These are phyloP conservation scores for Talaromyces sp. DNA, from an alignment of 2,329 filamentous ascomycete genomes.

Conservation along the genomic window DNA sequence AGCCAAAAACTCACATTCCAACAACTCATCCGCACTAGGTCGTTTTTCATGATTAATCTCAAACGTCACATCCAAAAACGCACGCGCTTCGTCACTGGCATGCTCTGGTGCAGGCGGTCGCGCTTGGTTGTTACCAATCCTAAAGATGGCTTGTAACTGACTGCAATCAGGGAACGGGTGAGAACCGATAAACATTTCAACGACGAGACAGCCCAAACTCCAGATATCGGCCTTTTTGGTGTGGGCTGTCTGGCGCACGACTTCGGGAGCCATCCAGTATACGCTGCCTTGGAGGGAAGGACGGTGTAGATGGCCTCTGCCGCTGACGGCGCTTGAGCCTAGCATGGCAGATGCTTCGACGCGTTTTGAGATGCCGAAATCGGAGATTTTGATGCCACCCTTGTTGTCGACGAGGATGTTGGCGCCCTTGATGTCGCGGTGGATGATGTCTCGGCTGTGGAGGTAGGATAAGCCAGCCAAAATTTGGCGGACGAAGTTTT, in stretches of 20 bases:
- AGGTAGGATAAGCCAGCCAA: constrained; percentile 88
- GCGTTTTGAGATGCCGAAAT: constrained; percentile 98
- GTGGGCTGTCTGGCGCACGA: constrained; percentile 96
- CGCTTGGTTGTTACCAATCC: constrained; percentile 86
- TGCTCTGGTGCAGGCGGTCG: constrained; percentile 84
- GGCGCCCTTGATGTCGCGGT: constrained; percentile 97
- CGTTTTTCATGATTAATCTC: constrained; percentile 92
- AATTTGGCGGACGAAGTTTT: constrained; percentile 96
- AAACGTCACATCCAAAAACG: constrained; percentile 85
- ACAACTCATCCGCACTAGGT: constrained; percentile 86
- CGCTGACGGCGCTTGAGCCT: constrained; percentile 38
- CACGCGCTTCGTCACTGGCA: constrained; percentile 78
- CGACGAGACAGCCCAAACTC: constrained; percentile 93
- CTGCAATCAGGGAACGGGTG: constrained; percentile 97
- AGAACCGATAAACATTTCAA: constrained; percentile 98
- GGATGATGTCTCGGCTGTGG: constrained; percentile 92
- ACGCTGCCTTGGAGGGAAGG: constrained; percentile 92
- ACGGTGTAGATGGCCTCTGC: constrained; percentile 49
- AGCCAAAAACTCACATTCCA: constrained; percentile 77
- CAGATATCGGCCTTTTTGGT: constrained; percentile 98
- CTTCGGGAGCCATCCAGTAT: constrained; percentile 99
- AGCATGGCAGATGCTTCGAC: constrained; percentile 88
- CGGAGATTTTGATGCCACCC: constrained; percentile 97
- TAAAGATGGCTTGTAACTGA: constrained; percentile 97
- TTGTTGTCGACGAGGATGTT: constrained; percentile 99